A percentile compares a stretch with the other conserved stretches of the same genome.
These are phyloP conservation scores for Naumovozyma dairenensis DNA, from an alignment of 805 yeast species.

Conservation along the genomic window DNA sequence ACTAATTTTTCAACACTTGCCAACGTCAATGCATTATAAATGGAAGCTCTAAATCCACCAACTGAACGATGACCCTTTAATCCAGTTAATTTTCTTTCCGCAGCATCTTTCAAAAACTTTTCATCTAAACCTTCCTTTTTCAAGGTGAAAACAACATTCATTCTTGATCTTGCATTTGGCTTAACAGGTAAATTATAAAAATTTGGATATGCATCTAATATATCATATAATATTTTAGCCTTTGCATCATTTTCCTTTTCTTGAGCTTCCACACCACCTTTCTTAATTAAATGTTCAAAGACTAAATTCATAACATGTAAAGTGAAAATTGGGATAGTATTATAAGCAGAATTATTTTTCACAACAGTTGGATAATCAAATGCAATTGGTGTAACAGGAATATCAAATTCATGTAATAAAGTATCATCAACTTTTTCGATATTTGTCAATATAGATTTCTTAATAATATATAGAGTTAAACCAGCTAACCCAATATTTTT, in stretches of 20 bases:
- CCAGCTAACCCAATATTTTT: constrained; percentile 97
- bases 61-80: constrained; percentile 94
- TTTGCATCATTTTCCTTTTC: constrained; percentile 49
- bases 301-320: constrained; percentile 79
- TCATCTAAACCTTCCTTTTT: constrained; percentile 54
- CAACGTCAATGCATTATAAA: constrained; percentile 76
- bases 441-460: constrained; percentile 61
- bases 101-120: constrained; percentile 62
- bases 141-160: constrained; percentile 89
- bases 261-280: constrained; percentile 68
- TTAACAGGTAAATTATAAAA: constrained; percentile 61
- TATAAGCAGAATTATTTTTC: constrained; percentile 84
- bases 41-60: constrained; percentile 91
- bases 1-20: constrained; percentile 50
- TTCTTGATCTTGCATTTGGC: constrained; percentile 58
- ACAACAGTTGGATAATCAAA: constrained; percentile 80
- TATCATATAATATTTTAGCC: constrained; percentile 52
- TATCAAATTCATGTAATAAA: constrained; percentile 44
- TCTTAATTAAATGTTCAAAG: constrained; percentile 45
- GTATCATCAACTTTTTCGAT: constrained; percentile 44
- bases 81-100: constrained; percentile 51
- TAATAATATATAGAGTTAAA: constrained; percentile 80
- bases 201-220: constrained; percentile 55
- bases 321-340: constrained; percentile 91
- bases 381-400: constrained; percentile 86